Conservation (phyloP, 163 green algal species). For the Chloromonas sp. region DNA sequence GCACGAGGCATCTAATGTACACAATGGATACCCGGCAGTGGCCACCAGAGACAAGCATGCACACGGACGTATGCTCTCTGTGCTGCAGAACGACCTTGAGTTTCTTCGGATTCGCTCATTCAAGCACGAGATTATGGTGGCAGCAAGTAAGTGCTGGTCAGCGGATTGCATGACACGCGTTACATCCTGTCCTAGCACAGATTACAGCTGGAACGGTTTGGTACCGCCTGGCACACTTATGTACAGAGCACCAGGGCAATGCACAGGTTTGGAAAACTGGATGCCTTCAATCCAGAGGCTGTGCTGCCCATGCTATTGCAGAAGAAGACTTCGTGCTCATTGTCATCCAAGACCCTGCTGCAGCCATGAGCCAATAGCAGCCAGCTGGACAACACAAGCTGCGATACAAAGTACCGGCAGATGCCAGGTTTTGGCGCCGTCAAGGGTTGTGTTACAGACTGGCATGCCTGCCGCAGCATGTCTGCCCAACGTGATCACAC, state of each 20-base stretch:
- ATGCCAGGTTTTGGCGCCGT: background rate
- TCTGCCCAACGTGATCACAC: too few species aligned
- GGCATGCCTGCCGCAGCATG: too few species aligned
- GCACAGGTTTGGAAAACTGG: background rate
- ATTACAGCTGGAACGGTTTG: background rate
- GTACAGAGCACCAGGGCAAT: background rate
- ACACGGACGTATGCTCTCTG: background rate
- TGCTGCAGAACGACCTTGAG: conserved; percentile 70
- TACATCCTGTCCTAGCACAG: background rate
- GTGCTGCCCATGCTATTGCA: conserved; percentile 8
- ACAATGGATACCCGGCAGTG: too few species aligned
- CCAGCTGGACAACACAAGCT: background rate
- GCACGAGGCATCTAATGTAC: too few species aligned
- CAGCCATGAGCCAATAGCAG: conserved; percentile 1
- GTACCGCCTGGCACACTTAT: background rate
- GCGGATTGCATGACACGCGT: background rate
- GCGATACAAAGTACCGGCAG: background rate
- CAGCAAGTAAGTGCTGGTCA: conserved; percentile 48
- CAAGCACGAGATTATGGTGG: conserved; percentile 79
- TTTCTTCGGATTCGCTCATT: conserved; percentile 69
- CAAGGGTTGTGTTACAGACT: background rate
- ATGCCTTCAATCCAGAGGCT: too few species aligned
- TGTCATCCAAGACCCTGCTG: conserved; percentile 63
- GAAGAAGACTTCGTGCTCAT: conserved; percentile 71
- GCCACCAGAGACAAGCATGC: too few species aligned